Evolutionary conservation across 306 rosid genomes (phyloP), one percentile per base, ranked within the genome.

Genomic region (Cucurbita ficifolia): DNA sequence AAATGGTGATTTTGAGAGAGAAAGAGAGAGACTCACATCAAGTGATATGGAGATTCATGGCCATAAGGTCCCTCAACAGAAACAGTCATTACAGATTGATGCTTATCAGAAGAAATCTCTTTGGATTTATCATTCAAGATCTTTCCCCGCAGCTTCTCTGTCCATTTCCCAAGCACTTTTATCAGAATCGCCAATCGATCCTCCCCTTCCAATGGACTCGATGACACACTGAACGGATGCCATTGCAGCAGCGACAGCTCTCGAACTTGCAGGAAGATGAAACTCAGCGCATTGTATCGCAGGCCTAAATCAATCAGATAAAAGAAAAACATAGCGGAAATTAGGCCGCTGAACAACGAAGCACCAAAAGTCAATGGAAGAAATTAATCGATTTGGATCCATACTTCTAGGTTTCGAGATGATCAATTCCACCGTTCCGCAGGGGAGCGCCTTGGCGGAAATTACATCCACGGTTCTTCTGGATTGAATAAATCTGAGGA

Each of bases 211-310:
- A 94, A 53, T 73, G 98, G 98, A 75, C 97, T 88, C 35, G 98
- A 90, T 42, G 96, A 90, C 73, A 94, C 96, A 64, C 97, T 94
- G 84, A 89, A 94, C 55, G 98, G 97, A 87, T 94, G 98, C 98
- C 98, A 94, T 81, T 90, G 92, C 76, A 94, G 86, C 92, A 87
- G 87, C 10, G 98, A 94, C 35, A 90, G 21, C 77, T 90, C 97
- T 64, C 90, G 88, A 49, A 90, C 76, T 90, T 90, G 97, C 77
- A 90, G 79, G 67, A 94, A 94, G 79, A 94, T 84, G 83, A 94
- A 94, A 82, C 98, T 94, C 50, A 94, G 84, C 10, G 98, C 98
- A 78, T 89, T 94, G 89, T 94, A 94, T 65, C 82, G 83, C 73
- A 94, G 70, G 84, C 75, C 98, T 90, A 10, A 9, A 53, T 45